Percentiles rank a stretch among this genome's conserved stretches.
Conservation (phyloP, 1,284 basidiomycete genomes). For the Cryptococcus sp. region DNA sequence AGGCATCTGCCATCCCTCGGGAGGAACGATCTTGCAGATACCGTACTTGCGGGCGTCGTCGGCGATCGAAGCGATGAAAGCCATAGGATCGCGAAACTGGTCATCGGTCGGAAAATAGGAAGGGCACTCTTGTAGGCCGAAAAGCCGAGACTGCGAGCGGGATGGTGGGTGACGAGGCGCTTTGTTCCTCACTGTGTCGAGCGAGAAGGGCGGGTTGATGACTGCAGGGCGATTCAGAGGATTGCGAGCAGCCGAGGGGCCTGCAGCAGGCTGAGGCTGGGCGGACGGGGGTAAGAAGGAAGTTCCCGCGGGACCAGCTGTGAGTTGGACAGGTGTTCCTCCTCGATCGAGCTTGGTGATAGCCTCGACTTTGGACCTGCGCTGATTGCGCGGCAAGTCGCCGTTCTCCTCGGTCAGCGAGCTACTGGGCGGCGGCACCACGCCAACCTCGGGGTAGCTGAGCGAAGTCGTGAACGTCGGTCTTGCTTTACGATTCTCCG, state of each 20-base stretch:
- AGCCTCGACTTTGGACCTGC: constrained; percentile 47
- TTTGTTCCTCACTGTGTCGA: constrained; percentile 34
- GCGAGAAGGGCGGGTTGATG: constrained; percentile 42
- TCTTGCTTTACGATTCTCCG: constrained; percentile 15
- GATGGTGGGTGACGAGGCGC: constrained; percentile 38
- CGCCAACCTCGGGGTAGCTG: constrained; percentile 34
- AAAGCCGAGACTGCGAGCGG: constrained; percentile 60
- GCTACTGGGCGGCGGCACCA: constrained; percentile 3
- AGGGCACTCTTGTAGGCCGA: constrained; percentile 87
- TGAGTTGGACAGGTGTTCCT: constrained; percentile 28
- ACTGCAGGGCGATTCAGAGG: constrained; percentile 35
- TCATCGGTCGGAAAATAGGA: constrained; percentile 83
- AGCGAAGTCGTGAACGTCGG: constrained; percentile 43
- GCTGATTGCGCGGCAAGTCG: constrained; percentile 38
- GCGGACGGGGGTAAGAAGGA: constrained; percentile 40
- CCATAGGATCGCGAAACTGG: constrained; percentile 94
- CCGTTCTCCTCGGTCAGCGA: constrained; percentile 19
- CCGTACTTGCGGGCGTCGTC: constrained; percentile 76
- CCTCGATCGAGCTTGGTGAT: constrained; percentile 43
- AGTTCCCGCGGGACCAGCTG: constrained; percentile 33
- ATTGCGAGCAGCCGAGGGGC: constrained; percentile 32
- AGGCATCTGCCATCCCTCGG: constrained; percentile 91
- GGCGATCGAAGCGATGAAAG: constrained; percentile 85
- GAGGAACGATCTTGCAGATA: constrained; percentile 96
- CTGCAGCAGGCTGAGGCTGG: constrained; percentile 17